Evolutionary conservation across 805 yeast genomes (phyloP).

Genomic region (Suhomyces xylopsoci): DNA sequence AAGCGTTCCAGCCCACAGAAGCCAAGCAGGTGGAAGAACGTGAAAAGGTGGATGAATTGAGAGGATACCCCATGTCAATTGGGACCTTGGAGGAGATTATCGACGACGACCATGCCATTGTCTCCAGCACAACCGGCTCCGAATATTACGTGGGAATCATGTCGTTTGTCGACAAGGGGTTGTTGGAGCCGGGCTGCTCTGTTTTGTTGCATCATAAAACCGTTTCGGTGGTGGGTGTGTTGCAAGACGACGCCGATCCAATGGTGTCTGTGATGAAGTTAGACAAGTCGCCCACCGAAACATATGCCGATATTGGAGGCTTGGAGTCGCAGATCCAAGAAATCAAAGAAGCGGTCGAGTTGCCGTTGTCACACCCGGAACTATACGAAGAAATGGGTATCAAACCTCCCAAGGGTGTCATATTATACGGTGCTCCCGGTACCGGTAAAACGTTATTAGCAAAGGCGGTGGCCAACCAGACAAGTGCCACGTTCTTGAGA

Average conservation of each 20-base stretch:
- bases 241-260: conserved; percentile 97
- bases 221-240: conserved; percentile 94
- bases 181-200: conserved; percentile 95
- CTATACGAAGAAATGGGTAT: conserved; percentile 98
- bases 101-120: conserved; percentile 98
- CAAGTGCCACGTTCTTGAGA: conserved; percentile 92
- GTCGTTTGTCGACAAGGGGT: conserved; percentile 94
- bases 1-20: conserved; percentile 91
- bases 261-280: conserved; percentile 97
- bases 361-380: conserved; percentile 95
- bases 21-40: conserved; percentile 96
- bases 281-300: conserved; percentile 95
- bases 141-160: conserved; percentile 95
- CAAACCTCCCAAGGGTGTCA: conserved; percentile 97
- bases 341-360: conserved; percentile 93
- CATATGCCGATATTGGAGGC: conserved; percentile 97
- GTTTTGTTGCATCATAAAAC: conserved; percentile 94
- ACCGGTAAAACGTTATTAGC: conserved; percentile 95
- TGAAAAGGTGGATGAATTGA: conserved; percentile 88
- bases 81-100: conserved; percentile 96
- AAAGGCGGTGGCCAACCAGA: conserved; percentile 97
- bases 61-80: conserved; percentile 95
- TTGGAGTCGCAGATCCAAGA: conserved; percentile 94
- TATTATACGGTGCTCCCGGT: conserved; percentile 96
- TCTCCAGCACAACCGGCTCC: conserved; percentile 92